These are phyloP conservation scores for Xylaria sp. DNA, from an alignment of 2,329 filamentous ascomycete genomes.

Conservation along the genomic window DNA sequence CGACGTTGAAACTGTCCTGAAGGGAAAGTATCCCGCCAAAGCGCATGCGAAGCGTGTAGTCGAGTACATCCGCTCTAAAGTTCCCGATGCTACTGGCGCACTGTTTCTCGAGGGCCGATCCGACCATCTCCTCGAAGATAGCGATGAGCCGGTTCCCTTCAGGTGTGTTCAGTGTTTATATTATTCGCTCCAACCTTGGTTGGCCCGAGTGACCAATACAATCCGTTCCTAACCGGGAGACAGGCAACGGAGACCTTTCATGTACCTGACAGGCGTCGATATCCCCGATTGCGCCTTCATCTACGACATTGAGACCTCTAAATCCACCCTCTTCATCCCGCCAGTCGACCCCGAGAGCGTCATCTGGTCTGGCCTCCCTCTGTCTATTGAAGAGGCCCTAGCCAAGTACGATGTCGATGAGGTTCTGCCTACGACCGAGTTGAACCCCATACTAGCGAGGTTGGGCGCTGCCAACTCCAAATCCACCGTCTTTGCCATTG, in stretches of 20 bases:
- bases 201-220: background rate
- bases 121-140: conserved; percentile 86
- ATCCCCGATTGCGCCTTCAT: conserved; percentile 82
- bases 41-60: conserved; percentile 86
- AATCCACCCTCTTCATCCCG: conserved; percentile 89
- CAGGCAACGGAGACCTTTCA: conserved; percentile 92
- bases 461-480: conserved; percentile 56
- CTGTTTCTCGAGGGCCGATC: conserved; percentile 90
- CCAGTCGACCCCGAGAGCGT: conserved; percentile 88
- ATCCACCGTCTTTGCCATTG: conserved; percentile 77
- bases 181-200: background rate
- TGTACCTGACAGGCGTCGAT: conserved; percentile 87
- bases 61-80: conserved; percentile 76
- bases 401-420: conserved; percentile 83
- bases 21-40: conserved; percentile 84
- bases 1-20: conserved; percentile 64
- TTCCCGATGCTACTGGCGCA: conserved; percentile 74
- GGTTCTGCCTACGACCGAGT: conserved; percentile 76
- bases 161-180: conserved; percentile 62
- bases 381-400: conserved; percentile 79
- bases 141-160: conserved; percentile 84
- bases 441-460: conserved; percentile 77
- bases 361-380: conserved; percentile 91
- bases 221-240: background rate
- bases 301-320: conserved; percentile 80